These are phyloP conservation scores for Pittosporum tobira DNA, from an alignment of 129 eudicot species.

Conservation along the genomic window DNA sequence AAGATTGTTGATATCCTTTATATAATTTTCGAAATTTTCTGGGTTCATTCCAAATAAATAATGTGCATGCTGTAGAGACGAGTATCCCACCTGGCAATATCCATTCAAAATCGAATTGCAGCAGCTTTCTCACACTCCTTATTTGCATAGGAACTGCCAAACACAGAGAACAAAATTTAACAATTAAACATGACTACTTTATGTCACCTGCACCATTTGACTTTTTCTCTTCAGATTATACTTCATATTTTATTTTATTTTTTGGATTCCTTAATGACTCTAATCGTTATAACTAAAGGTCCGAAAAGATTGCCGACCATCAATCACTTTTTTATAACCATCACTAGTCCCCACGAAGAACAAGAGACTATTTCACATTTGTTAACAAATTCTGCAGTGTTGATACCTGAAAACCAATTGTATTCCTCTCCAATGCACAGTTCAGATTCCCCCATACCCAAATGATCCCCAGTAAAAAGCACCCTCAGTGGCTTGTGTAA, in stretches of 20 bases:
- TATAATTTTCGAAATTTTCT: too few relatives aligned
- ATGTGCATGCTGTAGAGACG: not conserved
- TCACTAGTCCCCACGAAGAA: not conserved
- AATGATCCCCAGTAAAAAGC: constrained; percentile 69
- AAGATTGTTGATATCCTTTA: too few relatives aligned
- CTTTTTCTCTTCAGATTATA: not conserved
- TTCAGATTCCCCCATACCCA: constrained; percentile 30
- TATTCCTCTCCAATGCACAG: constrained; percentile 32
- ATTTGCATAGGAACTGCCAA: constrained; percentile 47
- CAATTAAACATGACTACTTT: not conserved
- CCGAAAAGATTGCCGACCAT: not conserved
- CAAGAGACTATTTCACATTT: not conserved
- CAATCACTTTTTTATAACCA: not conserved
- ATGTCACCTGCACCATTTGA: not conserved
- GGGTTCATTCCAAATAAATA: not conserved
- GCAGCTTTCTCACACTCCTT: constrained; percentile 43
- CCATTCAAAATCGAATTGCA: constrained; percentile 56
- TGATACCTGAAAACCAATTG: constrained; percentile 54
- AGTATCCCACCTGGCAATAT: constrained; percentile 51
- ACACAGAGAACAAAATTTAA: constrained; percentile 2
- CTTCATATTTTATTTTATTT: not conserved
- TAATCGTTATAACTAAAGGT: not conserved
- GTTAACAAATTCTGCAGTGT: not conserved
- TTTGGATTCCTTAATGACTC: too few relatives aligned
- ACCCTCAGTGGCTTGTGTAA: constrained; percentile 51